These are phyloP conservation scores for Sugiyamaella americana DNA, from an alignment of 805 yeast genomes.

Conservation along the genomic window DNA sequence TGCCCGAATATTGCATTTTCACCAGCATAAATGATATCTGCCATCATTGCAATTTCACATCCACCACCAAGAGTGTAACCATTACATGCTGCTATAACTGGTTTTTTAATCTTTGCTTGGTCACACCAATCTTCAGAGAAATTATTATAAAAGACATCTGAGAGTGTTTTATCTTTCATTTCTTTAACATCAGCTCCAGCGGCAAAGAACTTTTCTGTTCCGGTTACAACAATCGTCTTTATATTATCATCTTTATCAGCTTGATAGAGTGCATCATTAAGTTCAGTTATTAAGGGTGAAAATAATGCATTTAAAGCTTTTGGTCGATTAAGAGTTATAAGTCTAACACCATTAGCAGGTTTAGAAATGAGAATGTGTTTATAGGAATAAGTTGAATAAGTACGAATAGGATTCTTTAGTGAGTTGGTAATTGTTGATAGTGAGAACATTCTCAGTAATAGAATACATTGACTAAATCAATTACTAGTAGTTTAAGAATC, in stretches of 20 bases:
- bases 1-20: conserved; percentile 46
- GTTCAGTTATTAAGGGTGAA: conserved; percentile 34
- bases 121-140: conserved; percentile 39
- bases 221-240: conserved; percentile 46
- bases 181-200: conserved; percentile 54
- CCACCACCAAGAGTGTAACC: conserved; percentile 56
- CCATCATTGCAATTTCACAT: conserved; percentile 49
- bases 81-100: conserved; percentile 50
- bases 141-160: conserved; percentile 33
- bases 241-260: conserved; percentile 35
- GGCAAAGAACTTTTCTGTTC: conserved; percentile 43
- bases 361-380: conserved; percentile 36
- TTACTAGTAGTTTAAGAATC: too few relatives aligned
- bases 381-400: conserved; percentile 24
- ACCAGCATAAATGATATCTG: conserved; percentile 47
- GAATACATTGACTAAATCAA: too few relatives aligned
- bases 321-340: conserved; percentile 39
- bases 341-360: conserved; percentile 36
- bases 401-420: too few relatives aligned
- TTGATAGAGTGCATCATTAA: conserved; percentile 33
- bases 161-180: conserved; percentile 37
- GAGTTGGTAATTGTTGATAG: too few relatives aligned
- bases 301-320: conserved; percentile 41
- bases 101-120: conserved; percentile 37
- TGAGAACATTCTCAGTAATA: too few relatives aligned